Evolutionary conservation across 2,329 filamentous ascomycete species (phyloP), one percentile per base, ranked within the genome.

Genomic region (Epicoccum nigrum): DNA sequence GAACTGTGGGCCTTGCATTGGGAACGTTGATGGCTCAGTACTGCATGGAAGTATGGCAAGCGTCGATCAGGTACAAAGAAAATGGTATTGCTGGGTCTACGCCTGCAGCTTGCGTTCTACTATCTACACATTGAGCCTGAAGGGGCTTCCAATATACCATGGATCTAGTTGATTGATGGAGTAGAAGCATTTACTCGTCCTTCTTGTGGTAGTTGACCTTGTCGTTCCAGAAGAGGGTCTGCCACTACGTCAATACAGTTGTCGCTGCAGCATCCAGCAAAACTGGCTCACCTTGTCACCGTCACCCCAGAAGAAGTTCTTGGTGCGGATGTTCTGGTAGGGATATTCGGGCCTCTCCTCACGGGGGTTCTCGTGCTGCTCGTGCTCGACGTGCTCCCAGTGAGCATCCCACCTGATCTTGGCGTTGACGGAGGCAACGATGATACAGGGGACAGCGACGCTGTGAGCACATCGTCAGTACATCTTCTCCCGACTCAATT

Each of bases 151-250:
- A 38, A 34, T 44, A 32, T 40, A 43, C 34, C 40, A 43, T 33
- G 17, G 40, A 44, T 19, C 40, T 25, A 47, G 34, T 35, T 27
- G 35, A 30, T 37, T 42, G 41, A 49, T 54, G 51, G 28, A 42
- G 31, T 15, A 42, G 46, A 50, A 54, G 51, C 51, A 58, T 53
- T 63, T 72, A 91, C 81, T 95, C 66, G 59, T 72, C 88, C 81
- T 88, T 89, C 82, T 96, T 92, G 86, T 97, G 92, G 82, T 96
- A 93, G 86, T 97, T 97, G 82, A 97, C 92, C 53, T 82, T 83
- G 63, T 87, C 81, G 79, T 97, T 97, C 94, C 94, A 99, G 88
- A 81, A 81, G 34, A 77, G 67, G 45, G 79, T 81, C 79, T 81
- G 38, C 15, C 16, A 20, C 4, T 2, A 17, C 5, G 38, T 32